Evolutionary conservation across 106 monocot genomes (phyloP), one percentile per base, ranked within the genome.

Genomic region (Allium cepa): DNA sequence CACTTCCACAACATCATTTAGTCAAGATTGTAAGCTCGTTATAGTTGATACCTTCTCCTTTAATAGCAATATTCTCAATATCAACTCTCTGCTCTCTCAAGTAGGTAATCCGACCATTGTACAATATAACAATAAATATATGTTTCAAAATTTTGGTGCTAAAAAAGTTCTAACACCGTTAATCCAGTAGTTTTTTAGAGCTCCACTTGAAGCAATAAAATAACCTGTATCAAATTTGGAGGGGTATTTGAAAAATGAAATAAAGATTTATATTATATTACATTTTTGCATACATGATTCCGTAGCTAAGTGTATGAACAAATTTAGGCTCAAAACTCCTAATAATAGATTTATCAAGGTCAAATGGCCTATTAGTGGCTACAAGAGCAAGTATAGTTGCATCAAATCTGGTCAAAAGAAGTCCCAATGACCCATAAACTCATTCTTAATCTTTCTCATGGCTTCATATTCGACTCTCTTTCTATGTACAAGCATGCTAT

Each of bases 381-480:
- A 79, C 84, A 61, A 84, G 84, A 57, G 79, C 84, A 73, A 84
- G 79, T 47, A 84, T 84, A 47, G 76, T 67, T 58, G 69, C 79
- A n/a, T 64, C 76, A 14, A 66, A 49, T 13, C 76, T 84, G 11
- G 72, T 80, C 59, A 79, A 80, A 49, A 80, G 69, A 22, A 79
- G 67, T 84, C 84, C 84, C 84, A 84, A 7, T 79, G 84, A 11
- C 64, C 62, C 84, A 84, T 84, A 64, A 84, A 84, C 72, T 84
- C 84, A 66, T 79, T 84, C 72, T 84, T 84, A 27, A 84, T 80
- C 60, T 77, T 84, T 51, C 84, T 53, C 73, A 80, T 80, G n/a
- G 76, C 80, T 60, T 84, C 84, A 66, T 80, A 72, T 52, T 84
- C 84, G 9, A 47, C 60, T 47, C 76, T 64, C 53, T 64, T 63